Percentiles rank a stretch among this genome's conserved stretches.
Conservation (phyloP, 495 filamentous ascomycete genomes). For the Staphylotrichum tortipilum region DNA sequence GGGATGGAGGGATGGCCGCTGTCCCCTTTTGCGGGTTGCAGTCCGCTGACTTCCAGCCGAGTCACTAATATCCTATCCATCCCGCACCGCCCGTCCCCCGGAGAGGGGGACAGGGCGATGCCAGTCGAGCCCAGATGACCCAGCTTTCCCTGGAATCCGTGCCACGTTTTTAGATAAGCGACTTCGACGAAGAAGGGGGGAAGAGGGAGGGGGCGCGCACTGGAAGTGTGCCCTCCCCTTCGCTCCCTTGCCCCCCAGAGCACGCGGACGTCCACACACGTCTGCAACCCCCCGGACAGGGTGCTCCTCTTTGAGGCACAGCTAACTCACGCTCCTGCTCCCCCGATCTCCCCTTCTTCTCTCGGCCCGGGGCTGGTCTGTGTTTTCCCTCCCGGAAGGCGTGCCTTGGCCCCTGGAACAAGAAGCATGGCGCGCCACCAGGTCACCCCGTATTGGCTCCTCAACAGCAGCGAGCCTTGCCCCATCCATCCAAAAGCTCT, state of each 20-base stretch:
- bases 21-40: background rate
- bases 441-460: no score
- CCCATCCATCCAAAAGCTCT: no score
- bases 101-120: background rate
- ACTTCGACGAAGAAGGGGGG: background rate
- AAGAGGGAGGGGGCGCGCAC: no score
- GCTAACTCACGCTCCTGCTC: no score
- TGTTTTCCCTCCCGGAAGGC: no score
- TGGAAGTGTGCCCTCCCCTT: no score
- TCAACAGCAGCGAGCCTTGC: no score
- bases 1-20: background rate
- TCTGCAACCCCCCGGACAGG: constrained; percentile 2
- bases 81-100: background rate
- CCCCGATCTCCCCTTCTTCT: background rate
- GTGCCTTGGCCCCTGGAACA: no score
- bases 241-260: background rate
- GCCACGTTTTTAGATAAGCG: background rate
- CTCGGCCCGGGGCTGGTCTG: background rate
- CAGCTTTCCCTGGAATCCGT: background rate
- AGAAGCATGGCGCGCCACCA: no score
- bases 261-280: constrained; percentile 1
- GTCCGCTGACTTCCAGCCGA: background rate
- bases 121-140: background rate
- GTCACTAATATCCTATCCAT: no score
- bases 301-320: background rate